Conservation (phyloP, 805 yeast species). For the Candida nitratophila region DNA sequence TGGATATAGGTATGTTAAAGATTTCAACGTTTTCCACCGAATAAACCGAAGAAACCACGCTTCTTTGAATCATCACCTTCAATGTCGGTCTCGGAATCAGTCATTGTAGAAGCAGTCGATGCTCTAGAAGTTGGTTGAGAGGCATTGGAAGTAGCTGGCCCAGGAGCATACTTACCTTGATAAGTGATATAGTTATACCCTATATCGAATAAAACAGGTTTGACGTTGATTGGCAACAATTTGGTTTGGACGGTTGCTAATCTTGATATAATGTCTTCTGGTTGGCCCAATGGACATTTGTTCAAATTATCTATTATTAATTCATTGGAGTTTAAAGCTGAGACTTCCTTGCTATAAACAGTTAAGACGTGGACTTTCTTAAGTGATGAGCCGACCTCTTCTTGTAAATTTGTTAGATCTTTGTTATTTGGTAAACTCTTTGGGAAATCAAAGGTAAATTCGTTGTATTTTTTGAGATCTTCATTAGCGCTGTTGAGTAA, state of each 20-base stretch:
- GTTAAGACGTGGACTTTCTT: slow-evolving; percentile 40
- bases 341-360: slow-evolving; percentile 30
- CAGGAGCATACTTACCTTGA: slow-evolving; percentile 17
- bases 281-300: slow-evolving; percentile 22
- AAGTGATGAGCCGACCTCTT: slow-evolving; percentile 11
- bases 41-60: slow-evolving; percentile 68
- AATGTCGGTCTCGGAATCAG: slow-evolving; percentile 6
- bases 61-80: slow-evolving; percentile 28
- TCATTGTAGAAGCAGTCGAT: background rate
- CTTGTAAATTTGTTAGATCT: slow-evolving; percentile 21
- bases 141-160: slow-evolving; percentile 10
- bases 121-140: slow-evolving; percentile 4
- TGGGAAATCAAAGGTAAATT: slow-evolving; percentile 27
- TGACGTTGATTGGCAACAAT: slow-evolving; percentile 61
- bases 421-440: slow-evolving; percentile 34
- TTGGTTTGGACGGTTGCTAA: slow-evolving; percentile 24
- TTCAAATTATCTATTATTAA: slow-evolving; percentile 22
- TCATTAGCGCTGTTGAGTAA: slow-evolving; percentile 29
- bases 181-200: slow-evolving; percentile 77
- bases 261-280: slow-evolving; percentile 23
- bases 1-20: too few species aligned
- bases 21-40: slow-evolving; percentile 31
- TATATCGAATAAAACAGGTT: slow-evolving; percentile 87
- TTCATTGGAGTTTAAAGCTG: slow-evolving; percentile 7
- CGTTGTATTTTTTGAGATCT: slow-evolving; percentile 4